Evolutionary conservation across 306 rosid species (phyloP).

Genomic region (Hylodesmum podocarpum): DNA sequence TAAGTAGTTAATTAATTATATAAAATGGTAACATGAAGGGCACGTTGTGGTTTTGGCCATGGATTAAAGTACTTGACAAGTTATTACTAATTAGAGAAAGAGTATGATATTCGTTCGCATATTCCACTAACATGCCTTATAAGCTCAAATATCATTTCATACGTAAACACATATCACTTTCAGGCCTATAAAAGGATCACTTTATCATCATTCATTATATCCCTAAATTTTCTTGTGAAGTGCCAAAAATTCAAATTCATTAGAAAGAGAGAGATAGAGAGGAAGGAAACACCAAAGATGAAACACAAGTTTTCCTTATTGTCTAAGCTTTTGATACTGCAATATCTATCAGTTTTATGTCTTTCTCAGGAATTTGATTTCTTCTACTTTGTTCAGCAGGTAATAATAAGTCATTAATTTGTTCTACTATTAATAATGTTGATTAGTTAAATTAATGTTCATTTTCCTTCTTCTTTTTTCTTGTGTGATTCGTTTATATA

Average conservation of each 20-base stretch:
- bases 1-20: not conserved
- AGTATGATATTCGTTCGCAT: constrained; percentile 32
- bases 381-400: constrained; percentile 91
- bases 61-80: constrained; percentile 2
- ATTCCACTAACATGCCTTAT: constrained; percentile 28
- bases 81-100: not conserved
- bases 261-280: not conserved
- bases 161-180: constrained; percentile 9
- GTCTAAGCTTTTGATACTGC: constrained; percentile 49
- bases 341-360: constrained; percentile 46
- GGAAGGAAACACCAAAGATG: constrained; percentile 28
- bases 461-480: not conserved
- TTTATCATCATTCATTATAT: constrained; percentile 8
- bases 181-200: constrained; percentile 25
- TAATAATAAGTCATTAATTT: not conserved
- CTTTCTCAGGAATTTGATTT: constrained; percentile 67
- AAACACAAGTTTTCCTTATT: constrained; percentile 29
- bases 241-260: not conserved
- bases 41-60: not conserved
- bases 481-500: not conserved
- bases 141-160: constrained; percentile 24
- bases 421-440: not conserved
- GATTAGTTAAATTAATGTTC: not conserved
- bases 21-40: not conserved
- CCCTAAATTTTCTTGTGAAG: constrained; percentile 8